Conservation (phyloP, 805 yeast species). For the Kodamaea kakaduensis region DNA sequence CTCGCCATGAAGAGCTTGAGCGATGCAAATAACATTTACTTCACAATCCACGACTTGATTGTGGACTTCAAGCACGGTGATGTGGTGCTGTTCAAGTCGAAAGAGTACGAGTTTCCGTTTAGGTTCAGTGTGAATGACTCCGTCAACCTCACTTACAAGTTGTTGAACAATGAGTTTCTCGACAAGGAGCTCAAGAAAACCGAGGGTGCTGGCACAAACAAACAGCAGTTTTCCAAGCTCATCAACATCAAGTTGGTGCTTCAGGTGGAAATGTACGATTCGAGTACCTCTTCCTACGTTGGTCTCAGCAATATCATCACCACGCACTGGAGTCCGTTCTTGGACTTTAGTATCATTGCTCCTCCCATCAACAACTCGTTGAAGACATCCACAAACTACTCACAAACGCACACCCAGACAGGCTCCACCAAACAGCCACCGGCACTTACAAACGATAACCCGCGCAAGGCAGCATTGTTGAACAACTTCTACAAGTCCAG, state of each 20-base stretch:
- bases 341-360: slow-evolving; percentile 35
- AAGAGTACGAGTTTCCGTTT: slow-evolving; percentile 24
- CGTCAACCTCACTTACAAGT: slow-evolving; percentile 32
- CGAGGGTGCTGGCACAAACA: slow-evolving; percentile 8
- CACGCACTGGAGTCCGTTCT: slow-evolving; percentile 38
- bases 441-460: slow-evolving; percentile 1
- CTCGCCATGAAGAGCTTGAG: slow-evolving; percentile 6
- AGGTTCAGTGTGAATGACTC: slow-evolving; percentile 26
- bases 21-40: slow-evolving; percentile 13
- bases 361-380: slow-evolving; percentile 37
- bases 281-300: slow-evolving; percentile 7
- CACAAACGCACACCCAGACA: slow-evolving; percentile 21
- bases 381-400: slow-evolving; percentile 22
- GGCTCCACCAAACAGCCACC: slow-evolving; percentile 9
- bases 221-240: slow-evolving; percentile 21
- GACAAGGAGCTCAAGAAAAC: slow-evolving; percentile 18
- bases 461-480: slow-evolving; percentile 21
- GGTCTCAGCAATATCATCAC: slow-evolving; percentile 26
- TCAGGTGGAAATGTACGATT: slow-evolving; percentile 19
- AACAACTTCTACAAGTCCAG: slow-evolving; percentile 17
- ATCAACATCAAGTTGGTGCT: slow-evolving; percentile 24
- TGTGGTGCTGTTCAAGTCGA: slow-evolving; percentile 19
- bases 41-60: slow-evolving; percentile 20
- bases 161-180: slow-evolving; percentile 27
- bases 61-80: slow-evolving; percentile 28